These are phyloP conservation scores for Sorghum bicolor DNA, from an alignment of 176 grass and related monocot species.

Conservation along the genomic window Sorghum_bicolor_NCBIv3 NC_012871.2:72341501-72342000, in stretches of 20 bases:
- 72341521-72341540: neutral
- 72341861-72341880: conserved; percentile 66
- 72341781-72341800: conserved; percentile 70
- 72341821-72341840: conserved; percentile 49
- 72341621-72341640: neutral
- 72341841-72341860: conserved; percentile 64
- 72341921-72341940: conserved; percentile 67
- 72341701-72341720: neutral
- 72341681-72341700: neutral
- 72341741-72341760: conserved; percentile 68
- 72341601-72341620: neutral
- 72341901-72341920: conserved; percentile 73
- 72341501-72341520: neutral
- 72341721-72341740: neutral
- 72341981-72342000: neutral
- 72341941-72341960: conserved; percentile 47
- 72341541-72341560: neutral
- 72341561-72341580: neutral
- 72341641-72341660: conserved; percentile 27
- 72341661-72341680: conserved; percentile 34
- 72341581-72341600: neutral
- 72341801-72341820: conserved; percentile 47
- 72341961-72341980: conserved; percentile 1
- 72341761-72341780: conserved; percentile 70
- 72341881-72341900: conserved; percentile 66